A percentile compares a stretch with the other conserved stretches of the same genome.
These are phyloP conservation scores for Sclerotinia nivalis DNA, from an alignment of 2,329 filamentous ascomycete species.

Conservation along the genomic window DNA sequence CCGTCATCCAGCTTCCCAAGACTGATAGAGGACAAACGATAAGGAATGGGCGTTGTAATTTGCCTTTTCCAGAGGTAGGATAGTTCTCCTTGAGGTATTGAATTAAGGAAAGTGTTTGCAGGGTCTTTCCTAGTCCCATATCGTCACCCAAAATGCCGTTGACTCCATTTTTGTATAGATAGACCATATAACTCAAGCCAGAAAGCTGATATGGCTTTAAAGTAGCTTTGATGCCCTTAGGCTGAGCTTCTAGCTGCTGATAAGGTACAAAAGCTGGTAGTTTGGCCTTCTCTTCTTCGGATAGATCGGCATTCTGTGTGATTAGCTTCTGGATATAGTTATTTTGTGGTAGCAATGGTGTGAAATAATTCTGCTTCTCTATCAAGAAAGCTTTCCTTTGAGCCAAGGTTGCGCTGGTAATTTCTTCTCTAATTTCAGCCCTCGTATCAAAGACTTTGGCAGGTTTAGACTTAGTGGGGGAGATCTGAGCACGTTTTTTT, in stretches of 20 bases:
- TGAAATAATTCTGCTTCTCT: constrained; percentile 41
- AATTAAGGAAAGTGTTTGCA: constrained; percentile 52
- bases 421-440: constrained; percentile 34
- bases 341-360: constrained; percentile 40
- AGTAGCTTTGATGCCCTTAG: constrained; percentile 46
- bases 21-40: constrained; percentile 55
- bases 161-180: constrained; percentile 46
- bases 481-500: background rate
- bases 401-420: constrained; percentile 36
- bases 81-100: constrained; percentile 49
- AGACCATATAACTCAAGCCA: constrained; percentile 51
- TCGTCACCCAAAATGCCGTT: constrained; percentile 50
- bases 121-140: constrained; percentile 53
- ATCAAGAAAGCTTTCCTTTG: constrained; percentile 41
- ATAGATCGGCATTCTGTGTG: constrained; percentile 34
- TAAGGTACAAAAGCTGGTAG: constrained; percentile 34
- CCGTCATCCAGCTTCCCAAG: constrained; percentile 50
- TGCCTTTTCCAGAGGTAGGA: constrained; percentile 41
- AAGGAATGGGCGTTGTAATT: constrained; percentile 46
- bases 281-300: constrained; percentile 30
- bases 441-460: background rate
- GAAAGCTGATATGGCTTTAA: constrained; percentile 55
- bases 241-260: constrained; percentile 37
- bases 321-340: constrained; percentile 42
- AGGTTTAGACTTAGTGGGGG: background rate